phyloP scores from a whole-genome alignment of 176 grass and related monocot species.

The Rhipidocladum racemiflorum region DNA sequence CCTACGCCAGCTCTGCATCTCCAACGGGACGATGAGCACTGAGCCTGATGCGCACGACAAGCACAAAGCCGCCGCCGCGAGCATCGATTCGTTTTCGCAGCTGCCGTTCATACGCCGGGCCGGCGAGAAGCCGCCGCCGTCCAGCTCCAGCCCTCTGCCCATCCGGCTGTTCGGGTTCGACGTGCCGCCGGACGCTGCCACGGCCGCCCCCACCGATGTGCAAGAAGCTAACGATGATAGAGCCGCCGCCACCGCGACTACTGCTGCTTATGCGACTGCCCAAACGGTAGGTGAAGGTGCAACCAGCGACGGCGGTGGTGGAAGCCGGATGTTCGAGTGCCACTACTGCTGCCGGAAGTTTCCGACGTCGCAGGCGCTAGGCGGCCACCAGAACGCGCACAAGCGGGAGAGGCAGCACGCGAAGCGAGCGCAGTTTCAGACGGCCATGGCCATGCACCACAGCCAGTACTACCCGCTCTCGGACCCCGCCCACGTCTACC shows the following conservation, averaged over 20 bases:
- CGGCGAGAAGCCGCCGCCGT: conserved; percentile 5
- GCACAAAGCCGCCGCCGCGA: not conserved
- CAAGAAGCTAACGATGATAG: conserved; percentile 15
- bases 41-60: conserved; percentile 42
- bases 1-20: not conserved
- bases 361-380: conserved; percentile 92
- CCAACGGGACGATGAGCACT: conserved; percentile 41
- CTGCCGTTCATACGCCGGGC: conserved; percentile 56
- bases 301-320: not conserved
- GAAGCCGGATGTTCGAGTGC: conserved; percentile 65
- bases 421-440: conserved; percentile 73
- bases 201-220: not conserved
- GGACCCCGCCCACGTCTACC: conserved; percentile 22
- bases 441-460: conserved; percentile 52
- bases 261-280: not conserved
- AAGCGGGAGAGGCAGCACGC: conserved; percentile 89
- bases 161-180: conserved; percentile 81
- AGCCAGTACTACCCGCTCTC: conserved; percentile 34
- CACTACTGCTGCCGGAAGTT: conserved; percentile 93
- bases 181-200: conserved; percentile 40
- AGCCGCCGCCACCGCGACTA: not conserved
- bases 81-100: conserved; percentile 79
- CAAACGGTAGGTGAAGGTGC: not conserved
- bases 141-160: not conserved
- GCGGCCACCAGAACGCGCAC: conserved; percentile 98